Evolutionary conservation across 1,284 basidiomycete species (phyloP), one percentile per base, ranked within the genome.

Genomic region (Apiotrichum siamense): DNA sequence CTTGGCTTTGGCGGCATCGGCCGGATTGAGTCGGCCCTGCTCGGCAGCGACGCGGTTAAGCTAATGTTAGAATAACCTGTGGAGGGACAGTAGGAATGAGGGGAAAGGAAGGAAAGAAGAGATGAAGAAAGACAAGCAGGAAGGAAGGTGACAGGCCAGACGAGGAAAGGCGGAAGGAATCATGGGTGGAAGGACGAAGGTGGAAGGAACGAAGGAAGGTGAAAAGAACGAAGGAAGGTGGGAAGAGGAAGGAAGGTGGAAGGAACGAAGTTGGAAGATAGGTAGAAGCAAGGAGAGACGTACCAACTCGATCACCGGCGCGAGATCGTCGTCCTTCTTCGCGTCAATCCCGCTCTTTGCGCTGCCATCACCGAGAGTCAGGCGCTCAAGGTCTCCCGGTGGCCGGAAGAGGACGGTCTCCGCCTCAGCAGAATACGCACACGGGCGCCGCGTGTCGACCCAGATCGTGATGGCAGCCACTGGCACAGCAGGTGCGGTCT

Each of bases 391-490:
- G 31, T 7, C 15, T 3, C 11, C 18, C 24, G 65, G 65, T 5
- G 67, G 67, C 11, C 49, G 54, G 43, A 59, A 67, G 10, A 66
- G 39, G 17, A 70, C 50, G 6, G 67, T 46, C 40, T 58, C 47
- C n/a, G 50, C 35, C 10, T 49, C 53, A 44, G 21, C 54, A 55
- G 49, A 60, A 48, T 47, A 58, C n/a, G 58, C 37, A 1, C 46
- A 38, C 0, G 62, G 60, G 3, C 50, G 31, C 20, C 38, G 18
- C 37, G 39, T 7, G 7, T 46, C 38, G 32, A 29, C 26, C 37
- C 41, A 42, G 40, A 53, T 33, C 12, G 37, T 44, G 17, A 51
- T 39, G 1, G 18, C 11, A 6, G 38, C 13, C 13, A 23, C 3
- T 25, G 35, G 23, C 15, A 17, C n/a, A n/a, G 23, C 27, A 3